Conservation (phyloP, 768 basidiomycete genomes). For the Russula sp. region DNA sequence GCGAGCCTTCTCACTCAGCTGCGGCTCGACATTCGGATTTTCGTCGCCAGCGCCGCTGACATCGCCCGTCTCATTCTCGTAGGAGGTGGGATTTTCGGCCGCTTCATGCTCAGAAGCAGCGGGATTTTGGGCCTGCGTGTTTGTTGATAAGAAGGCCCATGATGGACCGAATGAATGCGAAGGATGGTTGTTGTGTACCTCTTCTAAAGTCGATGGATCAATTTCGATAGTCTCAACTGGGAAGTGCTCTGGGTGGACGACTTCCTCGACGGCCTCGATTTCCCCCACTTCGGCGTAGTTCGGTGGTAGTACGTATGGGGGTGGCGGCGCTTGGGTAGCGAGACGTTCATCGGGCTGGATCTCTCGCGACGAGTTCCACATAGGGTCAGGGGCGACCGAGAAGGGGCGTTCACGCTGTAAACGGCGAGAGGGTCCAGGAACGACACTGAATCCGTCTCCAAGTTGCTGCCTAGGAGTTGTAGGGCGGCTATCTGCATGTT, state of each 20-base stretch:
- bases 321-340: background rate
- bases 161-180: too few relatives aligned
- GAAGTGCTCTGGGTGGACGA: too few relatives aligned
- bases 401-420: slow-evolving; percentile 21
- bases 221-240: background rate
- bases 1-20: slow-evolving; percentile 9
- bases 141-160: too few relatives aligned
- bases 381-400: slow-evolving; percentile 3
- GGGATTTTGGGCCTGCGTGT: too few relatives aligned
- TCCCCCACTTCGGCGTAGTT: background rate
- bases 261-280: background rate
- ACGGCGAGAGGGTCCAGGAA: background rate
- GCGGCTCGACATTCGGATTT: background rate
- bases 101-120: too few relatives aligned
- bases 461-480: background rate
- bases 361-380: slow-evolving; percentile 14
- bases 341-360: background rate
- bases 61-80: too few relatives aligned
- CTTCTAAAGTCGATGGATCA: background rate
- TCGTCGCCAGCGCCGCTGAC: too few relatives aligned
- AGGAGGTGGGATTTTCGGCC: too few relatives aligned
- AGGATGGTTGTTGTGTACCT: background rate
- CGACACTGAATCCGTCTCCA: background rate
- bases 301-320: background rate
- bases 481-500: background rate